phyloP scores from a whole-genome alignment of 2,329 filamentous ascomycete species.

The Onygenales sp. region DNA sequence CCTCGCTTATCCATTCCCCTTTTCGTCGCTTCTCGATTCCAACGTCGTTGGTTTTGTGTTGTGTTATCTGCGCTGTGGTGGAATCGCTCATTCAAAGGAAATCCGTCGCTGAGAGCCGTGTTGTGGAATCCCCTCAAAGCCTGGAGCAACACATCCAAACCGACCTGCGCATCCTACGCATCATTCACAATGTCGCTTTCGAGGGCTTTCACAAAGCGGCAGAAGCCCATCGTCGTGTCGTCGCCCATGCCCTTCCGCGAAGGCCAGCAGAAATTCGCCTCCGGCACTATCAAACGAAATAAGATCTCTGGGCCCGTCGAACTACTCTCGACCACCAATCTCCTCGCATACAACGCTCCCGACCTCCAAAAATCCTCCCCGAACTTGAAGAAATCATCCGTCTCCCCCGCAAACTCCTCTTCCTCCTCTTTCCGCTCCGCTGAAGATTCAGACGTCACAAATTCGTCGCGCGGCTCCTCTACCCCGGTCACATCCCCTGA shows the following conservation, averaged over 20 bases:
- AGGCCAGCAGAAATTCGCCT: constrained; percentile 34
- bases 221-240: constrained; percentile 37
- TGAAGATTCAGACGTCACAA: constrained; percentile 50
- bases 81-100: not conserved
- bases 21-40: no score
- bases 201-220: constrained; percentile 40
- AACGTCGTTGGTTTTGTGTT: no score
- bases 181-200: constrained; percentile 28
- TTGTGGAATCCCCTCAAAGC: no score
- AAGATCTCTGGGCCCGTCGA: constrained; percentile 77
- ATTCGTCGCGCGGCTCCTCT: constrained; percentile 42
- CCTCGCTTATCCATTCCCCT: no score
- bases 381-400: constrained; percentile 20
- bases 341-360: constrained; percentile 89
- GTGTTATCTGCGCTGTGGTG: no score
- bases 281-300: constrained; percentile 37
- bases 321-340: constrained; percentile 88
- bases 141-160: not conserved
- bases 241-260: constrained; percentile 35
- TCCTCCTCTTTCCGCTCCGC: constrained; percentile 51
- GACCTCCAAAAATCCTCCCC: constrained; percentile 46
- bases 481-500: constrained; percentile 39
- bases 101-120: not conserved
- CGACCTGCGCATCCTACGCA: not conserved
- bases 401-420: constrained; percentile 33